A percentile compares a stretch with the other conserved stretches of the same genome.
These are phyloP conservation scores for Solanum aculeatissimum DNA, from an alignment of 305 asterid species.

Conservation along the genomic window DNA sequence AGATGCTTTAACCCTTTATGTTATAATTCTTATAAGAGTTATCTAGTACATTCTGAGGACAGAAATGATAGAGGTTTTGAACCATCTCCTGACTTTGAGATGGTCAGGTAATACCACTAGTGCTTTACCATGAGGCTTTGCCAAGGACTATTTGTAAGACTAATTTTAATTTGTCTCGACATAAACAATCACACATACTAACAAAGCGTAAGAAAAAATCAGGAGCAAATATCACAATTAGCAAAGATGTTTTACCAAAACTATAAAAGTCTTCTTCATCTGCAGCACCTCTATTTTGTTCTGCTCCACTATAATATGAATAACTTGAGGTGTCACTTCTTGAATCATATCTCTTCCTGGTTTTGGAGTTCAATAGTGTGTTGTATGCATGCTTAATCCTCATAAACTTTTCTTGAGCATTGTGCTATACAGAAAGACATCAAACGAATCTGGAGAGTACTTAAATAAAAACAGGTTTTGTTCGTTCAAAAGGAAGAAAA, in stretches of 20 bases:
- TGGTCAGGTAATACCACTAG: background rate
- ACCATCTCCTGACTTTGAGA: background rate
- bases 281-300: slow-evolving; percentile 24
- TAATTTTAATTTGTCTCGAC: background rate
- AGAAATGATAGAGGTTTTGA: background rate
- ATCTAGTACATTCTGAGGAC: background rate
- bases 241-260: slow-evolving; percentile 45
- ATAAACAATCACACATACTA: background rate
- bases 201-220: background rate
- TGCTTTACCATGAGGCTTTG: background rate
- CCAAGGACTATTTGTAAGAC: background rate
- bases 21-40: background rate
- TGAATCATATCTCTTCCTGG: slow-evolving; percentile 42
- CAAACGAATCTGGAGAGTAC: background rate
- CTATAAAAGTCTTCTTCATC: slow-evolving; percentile 87
- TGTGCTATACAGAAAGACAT: slow-evolving; percentile 29
- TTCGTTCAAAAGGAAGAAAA: background rate
- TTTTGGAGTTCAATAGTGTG: slow-evolving; percentile 53
- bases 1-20: background rate
- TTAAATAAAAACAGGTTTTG: background rate
- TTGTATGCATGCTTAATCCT: slow-evolving; percentile 97
- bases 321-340: slow-evolving; percentile 42
- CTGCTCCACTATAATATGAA: slow-evolving; percentile 39
- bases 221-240: background rate
- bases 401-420: slow-evolving; percentile 83